Base-by-base conservation (phyloP, 2,329 filamentous ascomycete genomes). In the Paecilomyces sp. region DNA sequence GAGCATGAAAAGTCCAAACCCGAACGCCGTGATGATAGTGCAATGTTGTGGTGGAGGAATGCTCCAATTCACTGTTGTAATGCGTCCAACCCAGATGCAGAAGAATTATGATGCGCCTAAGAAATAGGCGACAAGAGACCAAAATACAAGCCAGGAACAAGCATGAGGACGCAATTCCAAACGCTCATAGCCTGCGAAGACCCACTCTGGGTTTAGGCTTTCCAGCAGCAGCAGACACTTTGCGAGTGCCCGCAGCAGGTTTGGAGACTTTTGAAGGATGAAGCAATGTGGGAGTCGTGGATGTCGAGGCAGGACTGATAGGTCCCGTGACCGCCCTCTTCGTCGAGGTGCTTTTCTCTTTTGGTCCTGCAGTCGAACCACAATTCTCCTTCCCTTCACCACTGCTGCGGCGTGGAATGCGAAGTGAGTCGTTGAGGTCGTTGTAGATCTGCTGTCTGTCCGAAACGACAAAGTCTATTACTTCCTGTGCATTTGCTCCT, bases 131-230 rank as follows among this genome's bases (percentile, higher is more conserved):
- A 41, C 13, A 41, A 41, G n/a, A n/a, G n/a, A n/a, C 13, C 36
- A 41, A 41, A n/a, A 41, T 15, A 41, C 36, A 11, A 3, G 13
- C 36, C 36, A 41, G 36, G 15, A 41, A 41, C 3, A 41, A 41
- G 36, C 13, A 41, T 15, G n/a, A 6, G 36, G 13, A n/a, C n/a
- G 36, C 36, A 41, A 15, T 41, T 11, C n/a, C 34, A 36, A 36
- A n/a, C 15, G 13, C 13, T 68, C 60, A 76, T 36, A 76, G 63
- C 54, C 74, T 67, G 36, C 73, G 71, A 30, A 76, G 64, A 0
- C 74, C 74, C 55, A 72, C 68, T 13, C 74, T 68, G 1, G 74
- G 68, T 60, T 75, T 76, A 6, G 63, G 33, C 56, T 73, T 74
- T 25, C 63, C 62, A 2, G 60, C 59, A 5, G 61, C 60, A 2